Evolutionary conservation across 2,329 filamentous ascomycete genomes (phyloP).

Genomic region (Whalleya microplaca): DNA sequence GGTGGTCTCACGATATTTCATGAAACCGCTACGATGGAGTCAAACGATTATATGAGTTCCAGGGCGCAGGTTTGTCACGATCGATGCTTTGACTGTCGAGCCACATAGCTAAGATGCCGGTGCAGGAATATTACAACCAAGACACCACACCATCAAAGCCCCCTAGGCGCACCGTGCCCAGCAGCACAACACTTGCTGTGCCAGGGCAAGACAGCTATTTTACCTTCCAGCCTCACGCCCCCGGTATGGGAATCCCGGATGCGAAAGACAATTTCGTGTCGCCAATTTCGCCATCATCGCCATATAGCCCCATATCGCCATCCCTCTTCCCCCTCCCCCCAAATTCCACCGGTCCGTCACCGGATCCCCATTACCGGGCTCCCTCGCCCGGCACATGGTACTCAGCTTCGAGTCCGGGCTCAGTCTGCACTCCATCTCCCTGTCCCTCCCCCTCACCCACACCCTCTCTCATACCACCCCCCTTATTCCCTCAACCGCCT

Average conservation of each 20-base stretch:
- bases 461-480: not conserved
- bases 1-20: not conserved
- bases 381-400: no score
- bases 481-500: not conserved
- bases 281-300: constrained; percentile 11
- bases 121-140: not conserved
- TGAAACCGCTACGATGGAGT: not conserved
- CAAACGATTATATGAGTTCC: not conserved
- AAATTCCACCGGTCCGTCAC: not conserved
- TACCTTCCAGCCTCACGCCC: constrained; percentile 19
- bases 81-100: not conserved
- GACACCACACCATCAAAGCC: not conserved
- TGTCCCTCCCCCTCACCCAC: no score
- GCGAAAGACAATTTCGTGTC: constrained; percentile 14
- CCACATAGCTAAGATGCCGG: not conserved
- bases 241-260: constrained; percentile 16
- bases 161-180: constrained; percentile 14
- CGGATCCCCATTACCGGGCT: not conserved
- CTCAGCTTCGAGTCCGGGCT: not conserved
- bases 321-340: constrained; percentile 25
- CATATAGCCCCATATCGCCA: constrained; percentile 20
- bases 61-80: not conserved
- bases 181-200: not conserved
- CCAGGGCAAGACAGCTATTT: not conserved
- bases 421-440: not conserved